These are phyloP conservation scores for Gliomastix tumulicola DNA, from an alignment of 2,329 filamentous ascomycete species.

Conservation along the genomic window DNA sequence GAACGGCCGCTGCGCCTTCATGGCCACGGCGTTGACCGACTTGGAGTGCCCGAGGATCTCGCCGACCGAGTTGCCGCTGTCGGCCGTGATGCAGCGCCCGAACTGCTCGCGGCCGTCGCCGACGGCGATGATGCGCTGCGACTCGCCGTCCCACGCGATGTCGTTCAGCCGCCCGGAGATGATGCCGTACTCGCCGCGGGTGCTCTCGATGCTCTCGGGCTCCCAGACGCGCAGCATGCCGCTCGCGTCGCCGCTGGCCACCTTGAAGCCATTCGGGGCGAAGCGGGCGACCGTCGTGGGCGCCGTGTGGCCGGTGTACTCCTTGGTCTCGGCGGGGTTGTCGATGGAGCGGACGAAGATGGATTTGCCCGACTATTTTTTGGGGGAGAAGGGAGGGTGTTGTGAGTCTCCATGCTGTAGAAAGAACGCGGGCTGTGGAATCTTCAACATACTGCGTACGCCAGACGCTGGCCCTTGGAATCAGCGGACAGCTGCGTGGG, in stretches of 20 bases:
- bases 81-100: slow-evolving; percentile 88
- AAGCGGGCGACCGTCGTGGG: slow-evolving; percentile 90
- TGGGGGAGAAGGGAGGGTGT: no score
- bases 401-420: no score
- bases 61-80: slow-evolving; percentile 92
- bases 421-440: neutral
- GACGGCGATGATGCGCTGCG: slow-evolving; percentile 91
- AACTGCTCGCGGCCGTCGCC: slow-evolving; percentile 92
- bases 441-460: slow-evolving; percentile 67
- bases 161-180: slow-evolving; percentile 94
- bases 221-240: slow-evolving; percentile 92
- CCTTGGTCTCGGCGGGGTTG: slow-evolving; percentile 72
- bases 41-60: slow-evolving; percentile 90
- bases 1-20: slow-evolving; percentile 84
- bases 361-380: slow-evolving; percentile 86
- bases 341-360: slow-evolving; percentile 95
- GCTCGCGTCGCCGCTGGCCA: slow-evolving; percentile 83
- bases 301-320: slow-evolving; percentile 88
- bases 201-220: slow-evolving; percentile 73
- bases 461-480: slow-evolving; percentile 82
- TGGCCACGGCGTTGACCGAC: slow-evolving; percentile 82
- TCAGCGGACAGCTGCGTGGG: slow-evolving; percentile 86
- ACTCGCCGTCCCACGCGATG: slow-evolving; percentile 95
- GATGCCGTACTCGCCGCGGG: slow-evolving; percentile 90
- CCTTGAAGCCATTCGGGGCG: slow-evolving; percentile 87